These are phyloP conservation scores for Bruguiera sexangula DNA, from an alignment of 345 rosid species.

Conservation along the genomic window DNA sequence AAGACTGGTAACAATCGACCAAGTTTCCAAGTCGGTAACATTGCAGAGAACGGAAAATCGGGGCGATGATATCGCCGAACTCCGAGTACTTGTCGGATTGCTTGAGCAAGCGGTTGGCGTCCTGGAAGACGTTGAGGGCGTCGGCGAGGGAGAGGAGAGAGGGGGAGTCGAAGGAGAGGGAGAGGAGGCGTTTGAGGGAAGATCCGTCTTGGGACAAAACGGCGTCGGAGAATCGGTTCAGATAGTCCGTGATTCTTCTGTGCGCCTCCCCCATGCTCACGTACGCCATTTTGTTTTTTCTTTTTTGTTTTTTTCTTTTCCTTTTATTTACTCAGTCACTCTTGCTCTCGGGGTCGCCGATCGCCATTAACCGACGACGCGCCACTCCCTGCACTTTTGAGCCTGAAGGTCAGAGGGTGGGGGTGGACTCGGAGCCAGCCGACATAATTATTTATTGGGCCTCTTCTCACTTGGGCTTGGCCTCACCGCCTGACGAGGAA, in stretches of 20 bases:
- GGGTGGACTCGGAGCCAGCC: too few species aligned
- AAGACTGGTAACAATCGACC: slow-evolving; percentile 71
- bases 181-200: slow-evolving; percentile 59
- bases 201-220: slow-evolving; percentile 64
- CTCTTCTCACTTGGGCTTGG: too few species aligned
- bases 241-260: slow-evolving; percentile 75
- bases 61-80: slow-evolving; percentile 57
- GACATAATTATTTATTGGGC: too few species aligned
- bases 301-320: too few species aligned
- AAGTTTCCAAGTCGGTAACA: slow-evolving; percentile 60
- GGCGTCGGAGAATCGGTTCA: slow-evolving; percentile 69
- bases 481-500: too few species aligned
- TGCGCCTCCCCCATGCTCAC: slow-evolving; percentile 84
- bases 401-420: too few species aligned
- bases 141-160: slow-evolving; percentile 75
- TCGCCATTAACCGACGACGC: too few species aligned
- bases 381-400: too few species aligned
- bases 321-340: too few species aligned
- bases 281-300: slow-evolving; percentile 4
- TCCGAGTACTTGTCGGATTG: slow-evolving; percentile 73
- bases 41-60: slow-evolving; percentile 76
- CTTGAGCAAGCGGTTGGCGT: slow-evolving; percentile 64
- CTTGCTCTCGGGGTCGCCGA: too few species aligned
- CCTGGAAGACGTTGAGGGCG: slow-evolving; percentile 76
- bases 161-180: slow-evolving; percentile 62